These are phyloP conservation scores for Pichia sporocuriosa DNA, from an alignment of 805 yeast genomes.

Conservation along the genomic window DNA sequence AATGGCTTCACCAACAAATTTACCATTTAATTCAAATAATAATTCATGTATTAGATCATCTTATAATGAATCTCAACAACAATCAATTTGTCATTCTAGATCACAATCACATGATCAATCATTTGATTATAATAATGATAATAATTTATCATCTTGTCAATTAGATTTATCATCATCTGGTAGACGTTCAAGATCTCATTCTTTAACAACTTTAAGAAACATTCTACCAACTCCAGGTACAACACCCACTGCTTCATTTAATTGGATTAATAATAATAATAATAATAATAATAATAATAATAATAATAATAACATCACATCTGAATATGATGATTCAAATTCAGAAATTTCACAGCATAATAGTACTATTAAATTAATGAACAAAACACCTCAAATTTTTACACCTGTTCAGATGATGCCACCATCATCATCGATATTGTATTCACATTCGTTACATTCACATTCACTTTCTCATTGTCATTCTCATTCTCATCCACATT, in stretches of 20 bases:
- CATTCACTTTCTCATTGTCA: constrained; percentile 1
- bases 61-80: not conserved
- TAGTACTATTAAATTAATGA: constrained; percentile 2
- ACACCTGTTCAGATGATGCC: constrained; percentile 16
- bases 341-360: constrained; percentile 2
- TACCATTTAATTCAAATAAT: constrained; percentile 2
- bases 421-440: constrained; percentile 1
- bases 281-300: constrained; percentile 1
- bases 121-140: not conserved
- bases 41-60: not conserved
- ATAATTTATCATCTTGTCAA: not conserved
- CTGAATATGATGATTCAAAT: too few relatives aligned
- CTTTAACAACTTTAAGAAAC: constrained; percentile 18
- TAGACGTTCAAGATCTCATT: constrained; percentile 20
- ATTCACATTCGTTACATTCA: constrained; percentile 4
- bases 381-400: constrained; percentile 16
- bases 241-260: constrained; percentile 20
- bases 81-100: not conserved
- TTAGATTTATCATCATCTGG: not conserved
- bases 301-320: constrained; percentile 2
- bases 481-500: constrained; percentile 1
- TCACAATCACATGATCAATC: constrained; percentile 4
- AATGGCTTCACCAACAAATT: constrained; percentile 26
- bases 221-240: constrained; percentile 29
- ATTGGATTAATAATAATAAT: constrained; percentile 7